Evolutionary conservation across 2,329 filamentous ascomycete species (phyloP), one percentile per base, ranked within the genome.

Genomic region (Amauroascus niger): DNA sequence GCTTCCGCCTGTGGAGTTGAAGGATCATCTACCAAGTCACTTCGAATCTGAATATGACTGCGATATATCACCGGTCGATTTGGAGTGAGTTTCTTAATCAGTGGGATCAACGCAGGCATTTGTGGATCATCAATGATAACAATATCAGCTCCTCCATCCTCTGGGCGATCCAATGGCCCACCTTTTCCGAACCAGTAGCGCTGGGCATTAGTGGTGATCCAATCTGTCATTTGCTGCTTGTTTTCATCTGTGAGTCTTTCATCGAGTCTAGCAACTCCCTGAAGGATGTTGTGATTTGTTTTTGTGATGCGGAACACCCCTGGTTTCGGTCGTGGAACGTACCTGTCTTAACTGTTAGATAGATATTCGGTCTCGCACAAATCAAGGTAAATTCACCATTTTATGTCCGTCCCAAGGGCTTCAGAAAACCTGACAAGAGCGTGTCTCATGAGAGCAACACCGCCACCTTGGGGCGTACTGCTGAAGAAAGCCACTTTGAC

Each of bases 281-380:
- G 87, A 2, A 93, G 80, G 59, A 91, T 90, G 69, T 93, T 93
- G 78, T 93, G 87, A 61, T 89, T 86, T 60, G 85, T 89, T 71
- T 93, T 93, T 60, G 87, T 93, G 68, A 88, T 84, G 49, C 86
- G 78, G 69, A 93, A 93, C 9, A 91, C 82, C 14, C 85, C 83
- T 2, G 86, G 86, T 49, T 84, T 82, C 20, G 87, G 86, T 66
- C 88, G 88, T 6, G 87, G 87, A 1, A 91, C 87, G 57, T 78
- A 81, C 76, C 77, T 79, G 43, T 30, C 33, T n/a, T 8, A 26
- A 26, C 46, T 24, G 30, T 55, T 60, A 50, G 7, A 13, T 35
- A 37, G 77, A 24, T 30, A 24, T 43, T 16, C 39, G 5, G 8
- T 18, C 37, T 32, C 74, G 54, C 67, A 78, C 18, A 16, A n/a